Evolutionary conservation across 495 filamentous ascomycete species (phyloP), one percentile per base, ranked within the genome.

Genomic region (Pyronema domesticum): DNA sequence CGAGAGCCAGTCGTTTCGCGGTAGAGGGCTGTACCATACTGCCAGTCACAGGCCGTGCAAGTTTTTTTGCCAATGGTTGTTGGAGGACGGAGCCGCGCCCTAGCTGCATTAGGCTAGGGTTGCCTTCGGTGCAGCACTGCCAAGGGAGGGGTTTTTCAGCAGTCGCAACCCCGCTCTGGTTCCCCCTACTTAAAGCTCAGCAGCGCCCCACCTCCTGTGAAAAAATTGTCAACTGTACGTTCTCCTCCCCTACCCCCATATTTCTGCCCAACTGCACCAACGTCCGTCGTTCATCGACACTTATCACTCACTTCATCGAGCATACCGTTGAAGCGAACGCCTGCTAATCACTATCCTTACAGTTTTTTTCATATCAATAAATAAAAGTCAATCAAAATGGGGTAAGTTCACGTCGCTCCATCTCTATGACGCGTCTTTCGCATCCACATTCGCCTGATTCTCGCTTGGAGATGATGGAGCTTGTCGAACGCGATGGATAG

Each of bases 271-370:
- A 9, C 9, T 37, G 45, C 15, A 10, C 5, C 45, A 23, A 50
- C 43, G 51, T 23, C 23, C 52, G 53, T 58, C 57, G 18, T 56
- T 30, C 23, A 30, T 30, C 23, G 23, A 51, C 35, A 30, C 18
- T 35, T 45, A 36, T 30, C 17, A 1, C 45, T 30, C 17, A 1
- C 45, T 47, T 19, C 23, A 47, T 35, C 37, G 23, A 63, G 61
- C 60, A 64, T 64, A 64, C 61, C 61, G 61, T 63, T 63, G 60
- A 64, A 57, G 61, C 42, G 57, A 53, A 4, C 50, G 19, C 11
- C 10, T 14, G 23, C 19, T 30, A 14, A 14, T 13, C 50, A 43
- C n/a, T n/a, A 14, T 40, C 37, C 37, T 17, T 53, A 35, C 9
- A 53, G 10, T 15, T n/a, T 53, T 53, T n/a, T 40, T n/a, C 37